Conservation (phyloP, 1,284 basidiomycete genomes). For the Apiotrichum gracile region DNA sequence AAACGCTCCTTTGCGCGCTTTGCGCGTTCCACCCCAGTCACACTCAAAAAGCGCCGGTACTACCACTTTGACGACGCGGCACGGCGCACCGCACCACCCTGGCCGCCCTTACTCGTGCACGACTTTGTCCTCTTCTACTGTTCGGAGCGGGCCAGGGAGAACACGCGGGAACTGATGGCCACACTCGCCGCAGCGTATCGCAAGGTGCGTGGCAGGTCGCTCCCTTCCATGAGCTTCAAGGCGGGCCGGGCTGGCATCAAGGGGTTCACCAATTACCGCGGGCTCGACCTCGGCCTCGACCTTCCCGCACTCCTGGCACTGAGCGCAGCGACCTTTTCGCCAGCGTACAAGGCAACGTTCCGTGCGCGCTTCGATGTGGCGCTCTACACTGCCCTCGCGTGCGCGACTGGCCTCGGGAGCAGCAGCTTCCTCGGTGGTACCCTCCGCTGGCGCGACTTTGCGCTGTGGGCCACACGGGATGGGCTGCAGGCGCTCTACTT, state of each 20-base stretch:
- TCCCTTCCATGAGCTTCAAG: not conserved
- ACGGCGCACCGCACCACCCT: too few relatives aligned
- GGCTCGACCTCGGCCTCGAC: not conserved
- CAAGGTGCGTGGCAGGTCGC: too few relatives aligned
- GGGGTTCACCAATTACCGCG: not conserved
- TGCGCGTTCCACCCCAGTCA: too few relatives aligned
- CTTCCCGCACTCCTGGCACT: not conserved
- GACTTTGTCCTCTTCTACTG: too few relatives aligned
- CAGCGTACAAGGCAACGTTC: not conserved
- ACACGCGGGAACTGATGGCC: too few relatives aligned
- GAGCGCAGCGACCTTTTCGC: not conserved
- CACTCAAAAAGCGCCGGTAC: too few relatives aligned
- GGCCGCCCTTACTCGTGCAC: too few relatives aligned
- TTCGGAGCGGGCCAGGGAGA: too few relatives aligned
- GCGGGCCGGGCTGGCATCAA: not conserved
- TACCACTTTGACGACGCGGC: too few relatives aligned
- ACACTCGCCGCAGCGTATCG: too few relatives aligned
- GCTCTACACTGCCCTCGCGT: not conserved
- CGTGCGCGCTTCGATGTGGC: not conserved
- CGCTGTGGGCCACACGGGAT: not conserved
- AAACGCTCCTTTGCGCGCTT: too few relatives aligned
- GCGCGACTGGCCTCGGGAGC: not conserved
- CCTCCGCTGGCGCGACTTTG: not conserved
- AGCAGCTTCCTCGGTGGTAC: not conserved
- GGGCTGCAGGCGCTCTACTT: not conserved